Conservation (phyloP, 139 green algal genomes). For the Ettlia oleoabundans region DNA sequence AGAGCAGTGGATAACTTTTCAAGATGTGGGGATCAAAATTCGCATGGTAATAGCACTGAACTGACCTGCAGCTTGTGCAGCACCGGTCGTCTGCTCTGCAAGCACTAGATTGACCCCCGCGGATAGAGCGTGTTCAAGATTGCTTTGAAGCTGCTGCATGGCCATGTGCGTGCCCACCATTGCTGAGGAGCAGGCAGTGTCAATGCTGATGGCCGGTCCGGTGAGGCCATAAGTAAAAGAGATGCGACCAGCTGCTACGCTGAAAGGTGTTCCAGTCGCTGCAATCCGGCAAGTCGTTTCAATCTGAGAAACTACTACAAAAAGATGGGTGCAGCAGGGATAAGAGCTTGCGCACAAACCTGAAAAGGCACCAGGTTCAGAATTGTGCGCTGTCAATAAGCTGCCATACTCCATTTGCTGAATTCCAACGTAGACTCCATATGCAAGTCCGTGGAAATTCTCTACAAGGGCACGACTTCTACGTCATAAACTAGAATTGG, state of each 20-base stretch:
- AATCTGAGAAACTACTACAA: neutral
- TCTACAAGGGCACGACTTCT: neutral
- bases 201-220: constrained; percentile 49
- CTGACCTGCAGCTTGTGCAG: constrained; percentile 42
- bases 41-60: neutral
- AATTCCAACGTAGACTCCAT: constrained; percentile 79
- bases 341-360: neutral
- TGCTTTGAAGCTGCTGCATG: constrained; percentile 23
- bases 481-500: neutral
- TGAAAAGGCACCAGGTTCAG: neutral
- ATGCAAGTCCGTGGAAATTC: neutral
- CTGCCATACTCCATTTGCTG: constrained; percentile 77
- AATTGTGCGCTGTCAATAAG: neutral
- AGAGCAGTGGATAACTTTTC: no score
- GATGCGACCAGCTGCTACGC: constrained; percentile 57
- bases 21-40: no score
- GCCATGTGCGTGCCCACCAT: constrained; percentile 77
- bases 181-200: constrained; percentile 89
- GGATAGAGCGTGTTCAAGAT: constrained; percentile 35
- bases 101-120: constrained; percentile 53
- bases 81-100: constrained; percentile 34
- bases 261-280: constrained; percentile 43
- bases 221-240: constrained; percentile 61
- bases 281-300: neutral
- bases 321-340: neutral